A percentile compares a stretch with the other conserved stretches of the same genome.
Evolutionary conservation across 2,329 filamentous ascomycete genomes (phyloP).

Genomic region (Fusarium sacchari): DNA sequence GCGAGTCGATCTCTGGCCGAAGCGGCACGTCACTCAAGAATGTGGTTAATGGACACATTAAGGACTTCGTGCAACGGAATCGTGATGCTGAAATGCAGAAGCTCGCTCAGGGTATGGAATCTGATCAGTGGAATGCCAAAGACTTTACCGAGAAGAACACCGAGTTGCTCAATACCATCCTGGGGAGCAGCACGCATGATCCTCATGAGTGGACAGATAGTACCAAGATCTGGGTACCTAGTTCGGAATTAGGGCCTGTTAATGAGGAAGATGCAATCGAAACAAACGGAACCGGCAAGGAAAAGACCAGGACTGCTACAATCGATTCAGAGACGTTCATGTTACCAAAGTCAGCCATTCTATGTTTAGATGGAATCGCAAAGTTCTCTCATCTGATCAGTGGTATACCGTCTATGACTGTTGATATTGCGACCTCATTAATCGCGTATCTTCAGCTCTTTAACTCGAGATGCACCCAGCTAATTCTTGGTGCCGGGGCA

Average conservation of each 20-base stretch:
- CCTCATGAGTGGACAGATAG: slow-evolving; percentile 72
- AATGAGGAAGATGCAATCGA: slow-evolving; percentile 51
- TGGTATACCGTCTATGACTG: slow-evolving; percentile 87
- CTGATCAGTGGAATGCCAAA: slow-evolving; percentile 80
- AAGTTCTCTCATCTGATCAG: slow-evolving; percentile 85
- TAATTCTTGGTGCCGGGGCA: slow-evolving; percentile 94
- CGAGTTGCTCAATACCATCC: slow-evolving; percentile 69
- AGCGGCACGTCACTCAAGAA: slow-evolving; percentile 80
- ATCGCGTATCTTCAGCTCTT: slow-evolving; percentile 91
- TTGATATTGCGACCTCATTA: slow-evolving; percentile 81
- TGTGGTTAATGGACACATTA: slow-evolving; percentile 83
- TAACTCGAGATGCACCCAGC: slow-evolving; percentile 94
- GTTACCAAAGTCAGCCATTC: slow-evolving; percentile 82
- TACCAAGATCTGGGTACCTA: slow-evolving; percentile 67
- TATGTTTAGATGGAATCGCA: slow-evolving; percentile 83
- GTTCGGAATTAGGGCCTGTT: slow-evolving; percentile 51
- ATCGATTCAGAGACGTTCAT: slow-evolving; percentile 89
- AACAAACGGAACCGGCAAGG: slow-evolving; percentile 63
- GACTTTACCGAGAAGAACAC: slow-evolving; percentile 75
- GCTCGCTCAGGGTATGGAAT: slow-evolving; percentile 80
- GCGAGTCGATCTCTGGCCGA: slow-evolving; percentile 83
- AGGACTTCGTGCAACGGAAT: slow-evolving; percentile 78
- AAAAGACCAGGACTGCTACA: slow-evolving; percentile 75
- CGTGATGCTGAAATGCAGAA: slow-evolving; percentile 78
- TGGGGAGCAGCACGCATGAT: slow-evolving; percentile 77